Evolutionary conservation across 306 rosid species (phyloP).

Genomic region (Glycine soja): DNA sequence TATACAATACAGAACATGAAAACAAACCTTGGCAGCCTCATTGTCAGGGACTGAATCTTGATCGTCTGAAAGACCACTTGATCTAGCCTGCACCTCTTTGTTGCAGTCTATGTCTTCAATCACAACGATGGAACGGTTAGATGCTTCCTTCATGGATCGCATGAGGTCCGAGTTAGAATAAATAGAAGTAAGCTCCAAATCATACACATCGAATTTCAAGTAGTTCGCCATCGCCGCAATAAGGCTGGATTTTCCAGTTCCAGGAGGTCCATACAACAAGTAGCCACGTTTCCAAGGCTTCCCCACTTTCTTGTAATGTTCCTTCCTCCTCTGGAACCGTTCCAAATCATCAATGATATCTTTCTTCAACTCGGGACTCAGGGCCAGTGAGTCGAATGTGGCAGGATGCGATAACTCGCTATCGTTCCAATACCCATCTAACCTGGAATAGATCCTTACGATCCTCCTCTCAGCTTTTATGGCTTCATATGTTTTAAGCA

Average conservation of each 20-base stretch:
- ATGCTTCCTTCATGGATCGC: slow-evolving; percentile 31
- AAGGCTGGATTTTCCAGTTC: slow-evolving; percentile 57
- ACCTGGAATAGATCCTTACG: slow-evolving; percentile 6
- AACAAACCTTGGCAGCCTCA: slow-evolving; percentile 22
- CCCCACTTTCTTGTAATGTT: slow-evolving; percentile 52
- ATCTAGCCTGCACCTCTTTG: slow-evolving; percentile 36
- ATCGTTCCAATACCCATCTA: neutral
- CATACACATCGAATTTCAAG: slow-evolving; percentile 46
- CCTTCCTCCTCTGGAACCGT: neutral
- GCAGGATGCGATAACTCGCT: slow-evolving; percentile 48
- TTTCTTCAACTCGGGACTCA: slow-evolving; percentile 47
- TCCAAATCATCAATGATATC: slow-evolving; percentile 43
- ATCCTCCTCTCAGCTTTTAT: slow-evolving; percentile 36
- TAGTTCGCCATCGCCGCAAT: slow-evolving; percentile 54
- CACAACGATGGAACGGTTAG: slow-evolving; percentile 52
- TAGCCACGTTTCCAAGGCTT: slow-evolving; percentile 62
- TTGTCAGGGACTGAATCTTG: neutral
- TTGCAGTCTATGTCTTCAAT: slow-evolving; percentile 60
- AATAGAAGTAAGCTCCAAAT: slow-evolving; percentile 50
- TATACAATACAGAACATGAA: neutral
- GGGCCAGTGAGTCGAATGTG: slow-evolving; percentile 49
- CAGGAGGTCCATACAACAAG: slow-evolving; percentile 54
- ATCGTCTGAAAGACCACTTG: neutral
- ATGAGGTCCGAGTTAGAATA: slow-evolving; percentile 41
- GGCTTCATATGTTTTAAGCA: slow-evolving; percentile 9